Conservation (phyloP, 768 basidiomycete genomes). For the Kondoa malvinella region DNA sequence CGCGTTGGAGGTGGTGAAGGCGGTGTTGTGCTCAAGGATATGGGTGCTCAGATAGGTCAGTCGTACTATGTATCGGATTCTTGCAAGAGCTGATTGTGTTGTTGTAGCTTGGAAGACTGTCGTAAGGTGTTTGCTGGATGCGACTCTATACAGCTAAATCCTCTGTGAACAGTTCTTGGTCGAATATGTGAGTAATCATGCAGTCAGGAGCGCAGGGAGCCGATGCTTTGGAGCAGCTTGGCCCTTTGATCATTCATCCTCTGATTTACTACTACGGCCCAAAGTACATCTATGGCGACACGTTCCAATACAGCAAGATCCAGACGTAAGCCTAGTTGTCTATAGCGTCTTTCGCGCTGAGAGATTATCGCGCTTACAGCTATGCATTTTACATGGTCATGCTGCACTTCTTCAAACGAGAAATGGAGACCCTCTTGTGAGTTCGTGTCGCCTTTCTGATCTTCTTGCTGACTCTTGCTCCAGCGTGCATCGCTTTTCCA, state of each 20-base stretch:
- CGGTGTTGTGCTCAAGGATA: conserved; percentile 62
- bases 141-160: not conserved
- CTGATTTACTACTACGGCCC: conserved; percentile 54
- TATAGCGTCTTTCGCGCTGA: conserved; percentile 1
- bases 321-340: conserved; percentile 43
- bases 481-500: conserved; percentile 86
- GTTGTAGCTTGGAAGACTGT: conserved; percentile 39
- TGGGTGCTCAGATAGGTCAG: conserved; percentile 63
- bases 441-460: conserved; percentile 25
- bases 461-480: not conserved
- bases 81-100: not conserved
- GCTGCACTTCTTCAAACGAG: conserved; percentile 78
- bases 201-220: not conserved
- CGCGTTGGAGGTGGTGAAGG: conserved; percentile 40
- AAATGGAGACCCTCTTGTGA: conserved; percentile 77
- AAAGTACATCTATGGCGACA: conserved; percentile 48
- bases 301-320: conserved; percentile 55
- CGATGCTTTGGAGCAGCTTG: conserved; percentile 41
- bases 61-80: too few relatives aligned
- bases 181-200: conserved; percentile 63
- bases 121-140: conserved; percentile 11
- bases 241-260: conserved; percentile 78
- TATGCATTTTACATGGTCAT: conserved; percentile 59
- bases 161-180: conserved; percentile 35
- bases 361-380: conserved; percentile 30